Base-by-base conservation (phyloP, 23 red algal species). In the Cyanidioschyzon merolae region DNA sequence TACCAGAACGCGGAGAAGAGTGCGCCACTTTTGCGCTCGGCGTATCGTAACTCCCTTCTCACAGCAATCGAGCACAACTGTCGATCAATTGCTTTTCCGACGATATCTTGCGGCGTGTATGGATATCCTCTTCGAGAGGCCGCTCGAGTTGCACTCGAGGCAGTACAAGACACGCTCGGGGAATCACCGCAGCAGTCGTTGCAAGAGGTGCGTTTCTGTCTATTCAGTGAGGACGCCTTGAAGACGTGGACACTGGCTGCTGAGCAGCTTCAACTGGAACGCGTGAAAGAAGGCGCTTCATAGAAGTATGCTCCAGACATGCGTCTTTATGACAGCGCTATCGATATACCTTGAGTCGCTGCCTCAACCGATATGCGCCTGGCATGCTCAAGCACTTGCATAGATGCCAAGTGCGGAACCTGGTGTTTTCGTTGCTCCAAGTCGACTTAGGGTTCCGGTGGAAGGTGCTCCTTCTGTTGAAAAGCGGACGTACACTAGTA, bases 101-200 rank as follows among this genome's bases (percentile, higher is more conserved):
- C 83, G 1, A 78, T 86, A 0, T 76, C 67, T 24, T 86, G 83
- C 38, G 83, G 83, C 31, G 68, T 86, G 29, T 86, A 79, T 17
- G 75, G 83, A n/a, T 86, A 79, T 77, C 83, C 83, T 39, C 40
- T 75, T 41, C 1, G 29, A 0, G 50, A 79, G 68, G 83, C 75
- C 2, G 83, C 75, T 3, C n/a, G 30, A 32, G 63, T 32, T 7
- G 63, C 63, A 35, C 63, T 71, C 12, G n/a, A 35, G 63, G 29
- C 63, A 3, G 30, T 71, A 3, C n/a, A 25, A 7, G 63, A 71
- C 3, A 35, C 21, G 63, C 29, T 71, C 7, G 29, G 12, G 12
- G 63, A 25, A 27, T 7, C 12, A 12, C 7, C 63, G 30, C 63
- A 71, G 63, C 2, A 32, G 12, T 3, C 32, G 16, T 7, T 71